These are phyloP conservation scores for Kuraishia ogatae DNA, from an alignment of 805 yeast species.

Conservation along the genomic window DNA sequence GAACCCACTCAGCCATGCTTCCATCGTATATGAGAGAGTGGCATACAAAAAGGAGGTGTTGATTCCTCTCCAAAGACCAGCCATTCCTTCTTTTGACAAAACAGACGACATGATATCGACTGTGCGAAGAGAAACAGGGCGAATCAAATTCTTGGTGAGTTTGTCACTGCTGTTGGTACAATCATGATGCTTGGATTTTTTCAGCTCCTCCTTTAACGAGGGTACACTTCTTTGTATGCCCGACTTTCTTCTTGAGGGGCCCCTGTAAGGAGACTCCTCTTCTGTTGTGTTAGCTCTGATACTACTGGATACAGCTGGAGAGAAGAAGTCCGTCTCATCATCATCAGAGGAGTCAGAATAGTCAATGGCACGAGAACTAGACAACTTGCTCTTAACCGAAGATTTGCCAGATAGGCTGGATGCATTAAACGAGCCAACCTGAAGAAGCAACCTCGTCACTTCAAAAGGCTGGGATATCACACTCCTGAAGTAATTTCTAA, in stretches of 20 bases:
- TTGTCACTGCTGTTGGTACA: neutral
- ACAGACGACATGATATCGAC: constrained; percentile 56
- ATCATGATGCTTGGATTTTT: neutral
- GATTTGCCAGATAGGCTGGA: neutral
- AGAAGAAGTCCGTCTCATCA: constrained; percentile 36
- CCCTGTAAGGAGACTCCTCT: neutral
- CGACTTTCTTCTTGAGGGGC: constrained; percentile 14
- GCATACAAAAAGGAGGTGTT: constrained; percentile 74
- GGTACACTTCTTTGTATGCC: constrained; percentile 19
- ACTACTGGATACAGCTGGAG: constrained; percentile 11
- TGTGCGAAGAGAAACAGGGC: constrained; percentile 54
- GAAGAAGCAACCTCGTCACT: constrained; percentile 66
- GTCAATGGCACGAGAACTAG: neutral
- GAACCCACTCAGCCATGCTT: constrained; percentile 89
- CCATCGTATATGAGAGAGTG: constrained; percentile 67
- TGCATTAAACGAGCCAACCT: constrained; percentile 57
- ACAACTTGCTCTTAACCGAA: neutral
- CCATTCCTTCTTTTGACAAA: constrained; percentile 61
- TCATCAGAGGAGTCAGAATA: constrained; percentile 16
- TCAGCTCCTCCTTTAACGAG: constrained; percentile 1
- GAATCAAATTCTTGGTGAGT: constrained; percentile 20
- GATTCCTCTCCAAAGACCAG: constrained; percentile 64
- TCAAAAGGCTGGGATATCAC: constrained; percentile 84
- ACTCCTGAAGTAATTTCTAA: constrained; percentile 61
- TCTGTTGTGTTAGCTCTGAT: neutral